Conservation (phyloP, 345 rosid species). For the Acer saccharum region DNA sequence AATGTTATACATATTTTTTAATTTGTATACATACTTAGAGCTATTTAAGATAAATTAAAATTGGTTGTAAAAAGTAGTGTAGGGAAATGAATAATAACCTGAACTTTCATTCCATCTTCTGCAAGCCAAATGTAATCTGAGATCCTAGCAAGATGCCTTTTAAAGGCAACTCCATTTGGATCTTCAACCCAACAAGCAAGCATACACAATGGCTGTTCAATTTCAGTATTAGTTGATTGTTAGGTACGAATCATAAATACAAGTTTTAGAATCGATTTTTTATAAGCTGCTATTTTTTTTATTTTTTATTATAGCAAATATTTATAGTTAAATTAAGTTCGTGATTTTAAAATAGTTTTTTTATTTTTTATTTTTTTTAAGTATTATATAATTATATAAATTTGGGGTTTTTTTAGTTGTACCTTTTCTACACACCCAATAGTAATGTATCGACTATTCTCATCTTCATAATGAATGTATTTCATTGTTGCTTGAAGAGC, state of each 20-base stretch:
- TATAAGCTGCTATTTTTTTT: not conserved
- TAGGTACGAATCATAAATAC: not conserved
- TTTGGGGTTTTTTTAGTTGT: not conserved
- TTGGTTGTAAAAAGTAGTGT: too few relatives aligned
- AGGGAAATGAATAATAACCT: constrained; percentile 26
- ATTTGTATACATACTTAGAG: too few relatives aligned
- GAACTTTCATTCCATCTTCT: constrained; percentile 75
- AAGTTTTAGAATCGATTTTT: not conserved
- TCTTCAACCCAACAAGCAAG: constrained; percentile 78
- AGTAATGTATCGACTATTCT: constrained; percentile 40
- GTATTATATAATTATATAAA: too few relatives aligned
- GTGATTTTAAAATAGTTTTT: too few relatives aligned
- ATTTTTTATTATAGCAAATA: not conserved
- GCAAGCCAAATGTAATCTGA: constrained; percentile 64
- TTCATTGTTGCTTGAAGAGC: constrained; percentile 41
- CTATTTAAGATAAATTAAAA: too few relatives aligned
- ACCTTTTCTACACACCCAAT: constrained; percentile 51
- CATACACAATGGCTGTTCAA: constrained; percentile 43
- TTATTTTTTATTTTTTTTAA: too few relatives aligned
- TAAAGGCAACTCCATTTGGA: constrained; percentile 51
- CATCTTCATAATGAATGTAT: constrained; percentile 48
- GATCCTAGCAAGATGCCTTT: constrained; percentile 59
- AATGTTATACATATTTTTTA: too few relatives aligned
- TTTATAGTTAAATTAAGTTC: too few relatives aligned
- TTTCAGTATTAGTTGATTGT: not conserved